Conservation (phyloP, 169 alveolate genomes). For the Plasmodium blacklocki region DNA sequence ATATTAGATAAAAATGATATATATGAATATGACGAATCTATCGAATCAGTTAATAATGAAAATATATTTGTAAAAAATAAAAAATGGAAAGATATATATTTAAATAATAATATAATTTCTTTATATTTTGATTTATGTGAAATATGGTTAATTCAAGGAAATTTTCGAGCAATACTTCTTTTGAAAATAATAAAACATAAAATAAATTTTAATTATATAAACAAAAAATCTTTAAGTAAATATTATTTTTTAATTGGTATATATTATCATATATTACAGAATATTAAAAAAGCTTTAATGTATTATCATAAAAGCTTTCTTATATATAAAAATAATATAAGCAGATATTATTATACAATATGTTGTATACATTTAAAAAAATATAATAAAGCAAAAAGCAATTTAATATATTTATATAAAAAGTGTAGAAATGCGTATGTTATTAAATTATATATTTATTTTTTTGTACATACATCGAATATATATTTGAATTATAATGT, state of each 20-base stretch:
- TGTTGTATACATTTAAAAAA: slow-evolving; percentile 42
- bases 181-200: slow-evolving; percentile 63
- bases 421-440: slow-evolving; percentile 59
- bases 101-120: slow-evolving; percentile 27
- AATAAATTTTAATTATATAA: slow-evolving; percentile 47
- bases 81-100: slow-evolving; percentile 1
- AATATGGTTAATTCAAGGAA: slow-evolving; percentile 60
- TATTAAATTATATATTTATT: slow-evolving; percentile 46
- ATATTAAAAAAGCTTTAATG: slow-evolving; percentile 36
- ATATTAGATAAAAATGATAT: slow-evolving; percentile 48
- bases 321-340: slow-evolving; percentile 36
- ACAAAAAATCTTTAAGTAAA: slow-evolving; percentile 34
- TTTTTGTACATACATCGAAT: slow-evolving; percentile 53
- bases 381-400: slow-evolving; percentile 53
- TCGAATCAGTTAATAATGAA: slow-evolving; percentile 32
- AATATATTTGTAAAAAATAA: slow-evolving; percentile 1
- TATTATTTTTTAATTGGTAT: slow-evolving; percentile 69
- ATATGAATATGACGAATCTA: slow-evolving; percentile 48
- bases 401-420: slow-evolving; percentile 14
- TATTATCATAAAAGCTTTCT: slow-evolving; percentile 43
- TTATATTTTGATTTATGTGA: slow-evolving; percentile 74
- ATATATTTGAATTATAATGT: slow-evolving; percentile 63
- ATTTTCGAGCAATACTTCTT: slow-evolving; percentile 10
- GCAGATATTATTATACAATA: slow-evolving; percentile 39
- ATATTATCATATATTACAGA: slow-evolving; percentile 49